Evolutionary conservation across 176 grass and related monocot genomes (phyloP), one percentile per base, ranked within the genome.

Genomic region (Metroxylon sagu): DNA sequence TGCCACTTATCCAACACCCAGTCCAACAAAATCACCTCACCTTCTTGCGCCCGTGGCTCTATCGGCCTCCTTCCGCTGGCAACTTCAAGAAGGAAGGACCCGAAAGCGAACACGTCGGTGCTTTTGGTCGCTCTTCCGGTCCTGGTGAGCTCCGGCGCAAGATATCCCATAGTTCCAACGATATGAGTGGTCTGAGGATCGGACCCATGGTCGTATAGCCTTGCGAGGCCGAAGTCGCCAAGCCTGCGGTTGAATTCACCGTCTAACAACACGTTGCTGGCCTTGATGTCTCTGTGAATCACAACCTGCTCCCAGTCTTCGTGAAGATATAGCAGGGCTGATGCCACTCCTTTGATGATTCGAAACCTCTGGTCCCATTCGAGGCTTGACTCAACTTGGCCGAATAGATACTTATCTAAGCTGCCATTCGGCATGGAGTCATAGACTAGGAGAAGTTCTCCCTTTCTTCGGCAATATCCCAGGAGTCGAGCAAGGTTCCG

Each of bases 241-340:
- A 75, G 25, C 3, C 18, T 5, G 0, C 31, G 61, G 0, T 75
- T 75, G 53, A 75, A 66, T 0, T 66, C 54, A 0, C 18, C 5
- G 2, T 75, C 72, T 2, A 66, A 53, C 0, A 75, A 25, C 0
- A 75, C 6, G 10, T 75, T 75, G 26, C 62, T 59, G 2, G 62
- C 16, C 48, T 75, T 75, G 2, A 74, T 31, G 26, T 74, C 72
- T n/a, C 72, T 31, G 2, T 75, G 72, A 4, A 75, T 51, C 0
- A 75, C 54, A 6, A 75, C 8, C 0, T 66, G 55, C 27, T 80
- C 78, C 71, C 78, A 80, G 39, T 80, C 77, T 27, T 80, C 71
- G 7, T 80, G 78, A 29, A 80, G 78, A 23, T 80, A 80, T 5
- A 74, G 10, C 64, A 80, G 5, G 1, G 64, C 67, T 19, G 78